Conservation (phyloP, 2,329 filamentous ascomycete genomes). For the Geoglossum cookeanum region DNA sequence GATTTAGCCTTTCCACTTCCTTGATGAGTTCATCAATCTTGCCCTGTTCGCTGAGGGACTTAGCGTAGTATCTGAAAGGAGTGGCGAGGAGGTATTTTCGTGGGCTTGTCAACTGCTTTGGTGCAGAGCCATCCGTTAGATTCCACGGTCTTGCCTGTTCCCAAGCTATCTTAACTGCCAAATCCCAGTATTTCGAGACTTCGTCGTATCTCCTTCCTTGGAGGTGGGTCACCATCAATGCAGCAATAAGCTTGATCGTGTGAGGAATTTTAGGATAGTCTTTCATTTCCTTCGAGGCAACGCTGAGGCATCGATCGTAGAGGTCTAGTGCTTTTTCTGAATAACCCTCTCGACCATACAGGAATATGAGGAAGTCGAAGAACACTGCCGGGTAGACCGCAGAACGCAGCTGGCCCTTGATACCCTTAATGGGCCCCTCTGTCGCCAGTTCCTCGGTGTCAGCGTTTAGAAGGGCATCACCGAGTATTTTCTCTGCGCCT, state of each 20-base stretch:
- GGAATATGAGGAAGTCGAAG: slow-evolving; percentile 35
- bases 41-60: slow-evolving; percentile 31
- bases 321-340: slow-evolving; percentile 32
- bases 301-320: slow-evolving; percentile 31
- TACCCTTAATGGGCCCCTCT: slow-evolving; percentile 21
- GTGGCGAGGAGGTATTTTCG: slow-evolving; percentile 30
- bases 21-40: slow-evolving; percentile 31
- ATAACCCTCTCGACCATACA: slow-evolving; percentile 31
- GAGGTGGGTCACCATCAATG: slow-evolving; percentile 49
- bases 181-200: slow-evolving; percentile 47
- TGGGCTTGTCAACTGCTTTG: slow-evolving; percentile 16
- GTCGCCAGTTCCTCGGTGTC: slow-evolving; percentile 23
- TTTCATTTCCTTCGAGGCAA: slow-evolving; percentile 12
- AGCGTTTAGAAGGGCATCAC: slow-evolving; percentile 20
- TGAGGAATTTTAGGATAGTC: slow-evolving; percentile 19
- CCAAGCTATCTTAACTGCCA: slow-evolving; percentile 35
- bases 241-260: slow-evolving; percentile 36
- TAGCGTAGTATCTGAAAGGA: slow-evolving; percentile 32
- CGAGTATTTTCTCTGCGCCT: slow-evolving; percentile 20
- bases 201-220: slow-evolving; percentile 36
- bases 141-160: slow-evolving; percentile 21
- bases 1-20: slow-evolving; percentile 35
- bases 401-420: slow-evolving; percentile 17
- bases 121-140: slow-evolving; percentile 5
- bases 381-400: slow-evolving; percentile 30